These are phyloP conservation scores for Tylopilus sp. DNA, from an alignment of 1,284 basidiomycete species.

Conservation along the genomic window DNA sequence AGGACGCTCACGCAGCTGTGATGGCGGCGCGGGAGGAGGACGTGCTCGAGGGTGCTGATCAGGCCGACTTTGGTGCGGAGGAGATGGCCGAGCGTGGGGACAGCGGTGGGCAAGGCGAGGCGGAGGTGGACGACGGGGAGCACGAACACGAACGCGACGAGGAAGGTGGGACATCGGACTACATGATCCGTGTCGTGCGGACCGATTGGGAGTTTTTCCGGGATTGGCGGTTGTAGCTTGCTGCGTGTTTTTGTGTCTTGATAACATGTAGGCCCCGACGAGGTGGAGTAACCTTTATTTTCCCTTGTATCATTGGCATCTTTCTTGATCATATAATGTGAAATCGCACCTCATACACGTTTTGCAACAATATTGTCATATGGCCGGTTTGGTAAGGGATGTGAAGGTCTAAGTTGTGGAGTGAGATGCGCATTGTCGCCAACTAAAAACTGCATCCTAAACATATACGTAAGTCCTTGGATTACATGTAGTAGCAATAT, in stretches of 20 bases:
- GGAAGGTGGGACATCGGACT: slow-evolving; percentile 80
- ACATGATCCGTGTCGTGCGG: slow-evolving; percentile 86
- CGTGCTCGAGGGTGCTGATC: slow-evolving; percentile 78
- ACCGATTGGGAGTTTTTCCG: slow-evolving; percentile 83
- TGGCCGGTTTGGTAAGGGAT: too few species aligned
- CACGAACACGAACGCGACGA: slow-evolving; percentile 50
- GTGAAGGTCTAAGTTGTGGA: too few species aligned
- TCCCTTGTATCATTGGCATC: too few species aligned
- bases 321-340: too few species aligned
- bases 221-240: slow-evolving; percentile 69
- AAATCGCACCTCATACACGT: too few species aligned
- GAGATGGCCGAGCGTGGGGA: slow-evolving; percentile 43
- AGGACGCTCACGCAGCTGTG: slow-evolving; percentile 85
- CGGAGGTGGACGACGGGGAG: slow-evolving; percentile 42
- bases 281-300: neutral
- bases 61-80: slow-evolving; percentile 73
- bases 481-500: too few species aligned
- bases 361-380: too few species aligned
- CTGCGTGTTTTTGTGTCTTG: slow-evolving; percentile 10
- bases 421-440: too few species aligned
- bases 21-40: slow-evolving; percentile 84
- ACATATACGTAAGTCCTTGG: too few species aligned
- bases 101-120: slow-evolving; percentile 25
- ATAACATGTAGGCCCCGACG: neutral
- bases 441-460: too few species aligned